These are phyloP conservation scores for Ogataea thermomethanolica DNA, from an alignment of 805 yeast genomes.

Conservation along the genomic window DNA sequence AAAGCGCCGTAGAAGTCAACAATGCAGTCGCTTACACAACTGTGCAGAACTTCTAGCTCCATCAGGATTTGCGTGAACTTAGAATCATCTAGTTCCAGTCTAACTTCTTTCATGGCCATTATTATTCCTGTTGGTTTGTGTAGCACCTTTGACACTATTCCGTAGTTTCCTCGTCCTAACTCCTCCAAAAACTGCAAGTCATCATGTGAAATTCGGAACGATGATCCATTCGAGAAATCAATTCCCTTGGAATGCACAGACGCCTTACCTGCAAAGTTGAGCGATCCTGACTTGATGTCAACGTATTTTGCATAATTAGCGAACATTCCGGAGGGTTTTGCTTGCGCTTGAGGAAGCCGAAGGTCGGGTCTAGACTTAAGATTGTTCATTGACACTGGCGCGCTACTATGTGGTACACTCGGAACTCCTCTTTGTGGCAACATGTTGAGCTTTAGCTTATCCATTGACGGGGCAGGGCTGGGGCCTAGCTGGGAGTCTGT, in stretches of 20 bases:
- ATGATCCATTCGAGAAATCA: conserved; percentile 83
- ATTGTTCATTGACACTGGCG: conserved; percentile 8
- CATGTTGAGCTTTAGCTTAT: conserved; percentile 23
- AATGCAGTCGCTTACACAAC: conserved; percentile 84
- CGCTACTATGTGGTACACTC: conserved; percentile 23
- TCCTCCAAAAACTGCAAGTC: conserved; percentile 82
- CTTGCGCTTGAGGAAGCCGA: conserved; percentile 25
- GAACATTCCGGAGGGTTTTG: conserved; percentile 58
- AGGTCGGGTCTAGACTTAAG: conserved; percentile 14
- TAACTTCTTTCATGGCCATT: conserved; percentile 97
- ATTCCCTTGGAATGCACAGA: conserved; percentile 89
- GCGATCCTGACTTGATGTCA: conserved; percentile 87
- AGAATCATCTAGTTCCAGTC: conserved; percentile 89
- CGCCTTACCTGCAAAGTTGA: conserved; percentile 91
- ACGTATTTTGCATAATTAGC: conserved; percentile 83
- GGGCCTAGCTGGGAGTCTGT: conserved; percentile 4
- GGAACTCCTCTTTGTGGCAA: conserved; percentile 27
- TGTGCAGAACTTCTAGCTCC: conserved; percentile 93
- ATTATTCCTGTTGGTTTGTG: conserved; percentile 89
- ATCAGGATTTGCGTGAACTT: conserved; percentile 90
- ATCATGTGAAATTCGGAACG: conserved; percentile 81
- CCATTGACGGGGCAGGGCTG: conserved; percentile 7
- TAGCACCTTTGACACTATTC: conserved; percentile 87
- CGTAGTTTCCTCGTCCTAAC: conserved; percentile 94
- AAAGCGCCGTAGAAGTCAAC: conserved; percentile 98